Evolutionary conservation across 352 stramenopile genomes (phyloP).

Genomic region (Phytophthora capsici): DNA sequence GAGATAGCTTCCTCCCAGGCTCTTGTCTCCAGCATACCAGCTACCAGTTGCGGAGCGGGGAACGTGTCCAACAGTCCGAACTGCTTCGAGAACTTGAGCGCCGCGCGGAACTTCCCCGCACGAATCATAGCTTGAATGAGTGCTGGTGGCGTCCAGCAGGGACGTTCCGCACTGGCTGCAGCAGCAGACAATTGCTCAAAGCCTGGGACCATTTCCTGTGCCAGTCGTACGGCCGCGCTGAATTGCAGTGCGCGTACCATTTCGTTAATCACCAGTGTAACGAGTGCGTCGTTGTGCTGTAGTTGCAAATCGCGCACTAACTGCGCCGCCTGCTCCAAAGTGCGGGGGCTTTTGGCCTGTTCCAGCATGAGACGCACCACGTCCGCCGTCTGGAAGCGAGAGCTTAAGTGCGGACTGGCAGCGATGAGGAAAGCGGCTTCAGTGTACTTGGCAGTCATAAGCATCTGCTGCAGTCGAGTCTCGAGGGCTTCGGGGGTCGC

Average conservation of each 20-base stretch:
- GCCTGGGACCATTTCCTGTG: conserved; percentile 80
- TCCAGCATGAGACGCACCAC: conserved; percentile 82
- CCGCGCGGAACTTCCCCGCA: conserved; percentile 69
- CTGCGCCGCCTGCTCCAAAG: conserved; percentile 64
- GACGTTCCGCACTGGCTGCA: conserved; percentile 25
- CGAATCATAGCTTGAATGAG: conserved; percentile 88
- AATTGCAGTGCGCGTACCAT: conserved; percentile 74
- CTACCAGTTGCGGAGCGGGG: conserved; percentile 62
- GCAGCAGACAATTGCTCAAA: conserved; percentile 59
- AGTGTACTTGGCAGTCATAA: conserved; percentile 51
- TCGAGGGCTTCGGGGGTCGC: conserved; percentile 63
- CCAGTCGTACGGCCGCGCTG: conserved; percentile 69
- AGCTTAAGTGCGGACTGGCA: conserved; percentile 44
- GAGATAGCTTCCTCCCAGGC: conserved; percentile 77
- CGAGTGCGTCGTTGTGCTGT: conserved; percentile 70
- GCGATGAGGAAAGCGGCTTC: conserved; percentile 81
- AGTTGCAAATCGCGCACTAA: conserved; percentile 82
- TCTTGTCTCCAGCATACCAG: conserved; percentile 71
- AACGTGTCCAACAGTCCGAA: conserved; percentile 82
- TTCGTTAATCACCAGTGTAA: conserved; percentile 86
- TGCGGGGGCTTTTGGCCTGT: conserved; percentile 41
- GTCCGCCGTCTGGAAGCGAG: conserved; percentile 83
- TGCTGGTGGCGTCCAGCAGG: conserved; percentile 78
- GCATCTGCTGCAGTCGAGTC: conserved; percentile 56
- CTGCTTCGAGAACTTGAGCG: conserved; percentile 83